Evolutionary conservation across 495 filamentous ascomycete species (phyloP).

Genomic region (Parathielavia hyrcaniae): DNA sequence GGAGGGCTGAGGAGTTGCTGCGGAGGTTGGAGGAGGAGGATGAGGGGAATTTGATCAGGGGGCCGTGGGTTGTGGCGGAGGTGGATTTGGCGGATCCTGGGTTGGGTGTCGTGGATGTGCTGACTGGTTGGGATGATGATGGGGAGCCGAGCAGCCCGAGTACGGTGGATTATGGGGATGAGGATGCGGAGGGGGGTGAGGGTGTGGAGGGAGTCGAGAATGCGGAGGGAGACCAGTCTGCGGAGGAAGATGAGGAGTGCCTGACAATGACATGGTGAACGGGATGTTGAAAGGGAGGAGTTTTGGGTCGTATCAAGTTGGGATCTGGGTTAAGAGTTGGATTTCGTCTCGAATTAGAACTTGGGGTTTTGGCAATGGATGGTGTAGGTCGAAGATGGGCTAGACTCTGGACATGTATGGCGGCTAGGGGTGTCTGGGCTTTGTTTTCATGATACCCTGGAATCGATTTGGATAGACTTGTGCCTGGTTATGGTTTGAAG

Average conservation of each 20-base stretch:
- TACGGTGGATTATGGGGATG: background rate
- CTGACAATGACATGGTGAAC: background rate
- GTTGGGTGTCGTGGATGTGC: background rate
- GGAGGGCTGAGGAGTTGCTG: background rate
- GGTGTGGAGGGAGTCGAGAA: background rate
- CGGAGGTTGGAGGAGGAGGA: background rate
- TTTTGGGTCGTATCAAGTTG: no score
- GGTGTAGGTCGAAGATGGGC: no score
- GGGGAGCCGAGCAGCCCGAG: background rate
- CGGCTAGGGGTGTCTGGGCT: no score
- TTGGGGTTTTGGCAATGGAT: no score
- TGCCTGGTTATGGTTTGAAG: no score
- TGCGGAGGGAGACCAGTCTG: background rate
- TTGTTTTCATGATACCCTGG: no score
- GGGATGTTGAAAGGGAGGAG: background rate
- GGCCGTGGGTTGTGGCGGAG: background rate
- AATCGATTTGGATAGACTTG: no score
- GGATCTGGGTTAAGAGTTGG: no score
- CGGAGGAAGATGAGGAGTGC: background rate
- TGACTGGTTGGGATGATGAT: background rate
- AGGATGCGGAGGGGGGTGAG: background rate
- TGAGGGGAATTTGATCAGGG: background rate
- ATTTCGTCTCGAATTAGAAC: no score
- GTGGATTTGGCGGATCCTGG: background rate
- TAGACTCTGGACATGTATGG: no score